Evolutionary conservation across 2,329 filamentous ascomycete species (phyloP).

Genomic region (Periconia sp.): DNA sequence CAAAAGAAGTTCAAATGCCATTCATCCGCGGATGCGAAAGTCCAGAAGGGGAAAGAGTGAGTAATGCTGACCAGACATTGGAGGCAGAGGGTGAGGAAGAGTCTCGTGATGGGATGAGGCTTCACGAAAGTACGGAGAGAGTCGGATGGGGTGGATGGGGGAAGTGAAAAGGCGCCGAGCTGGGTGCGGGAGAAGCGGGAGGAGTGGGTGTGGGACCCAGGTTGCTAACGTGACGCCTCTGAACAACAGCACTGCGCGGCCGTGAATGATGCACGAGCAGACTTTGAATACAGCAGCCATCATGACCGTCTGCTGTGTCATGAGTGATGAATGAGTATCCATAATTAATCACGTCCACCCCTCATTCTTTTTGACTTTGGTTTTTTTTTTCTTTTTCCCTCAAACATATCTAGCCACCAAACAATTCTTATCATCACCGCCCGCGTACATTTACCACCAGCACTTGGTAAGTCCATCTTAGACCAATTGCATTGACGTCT

Average conservation of each 20-base stretch:
- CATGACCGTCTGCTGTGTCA: constrained; percentile 5
- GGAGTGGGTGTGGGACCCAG: constrained; percentile 5
- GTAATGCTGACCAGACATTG: background rate
- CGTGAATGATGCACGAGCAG: constrained; percentile 20
- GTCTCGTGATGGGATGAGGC: background rate
- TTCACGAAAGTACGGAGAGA: constrained; percentile 8
- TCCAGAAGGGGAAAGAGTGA: background rate
- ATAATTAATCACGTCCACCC: background rate
- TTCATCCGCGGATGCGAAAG: background rate
- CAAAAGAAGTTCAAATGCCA: background rate
- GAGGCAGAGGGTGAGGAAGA: background rate
- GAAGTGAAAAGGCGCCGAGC: constrained; percentile 22
- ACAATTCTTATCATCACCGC: too few species aligned
- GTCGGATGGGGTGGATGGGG: constrained; percentile 9
- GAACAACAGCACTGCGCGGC: constrained; percentile 38
- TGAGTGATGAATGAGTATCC: background rate
- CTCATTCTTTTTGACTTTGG: background rate
- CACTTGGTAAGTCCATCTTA: background rate
- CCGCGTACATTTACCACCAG: background rate
- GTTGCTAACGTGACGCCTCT: constrained; percentile 4
- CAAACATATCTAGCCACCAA: background rate
- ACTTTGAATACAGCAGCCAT: constrained; percentile 1
- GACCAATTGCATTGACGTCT: background rate
- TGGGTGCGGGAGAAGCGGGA: constrained; percentile 22
- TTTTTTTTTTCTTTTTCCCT: background rate